Base-by-base conservation (phyloP, 495 filamentous ascomycete genomes). In the Tetracladium marchalianum region DNA sequence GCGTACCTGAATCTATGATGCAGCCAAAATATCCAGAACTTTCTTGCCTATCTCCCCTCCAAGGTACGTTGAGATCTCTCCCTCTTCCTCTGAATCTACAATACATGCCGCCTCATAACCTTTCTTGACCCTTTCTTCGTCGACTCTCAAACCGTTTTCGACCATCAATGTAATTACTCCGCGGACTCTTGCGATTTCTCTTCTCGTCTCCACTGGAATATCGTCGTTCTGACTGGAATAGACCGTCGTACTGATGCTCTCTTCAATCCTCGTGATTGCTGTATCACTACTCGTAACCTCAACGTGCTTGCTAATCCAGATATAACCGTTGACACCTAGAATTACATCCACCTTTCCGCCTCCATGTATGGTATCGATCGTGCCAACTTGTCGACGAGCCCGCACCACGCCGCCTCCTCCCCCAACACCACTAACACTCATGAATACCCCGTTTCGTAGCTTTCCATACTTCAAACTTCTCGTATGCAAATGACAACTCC, bases 141-240 rank as follows among this genome's bases (percentile, higher is more conserved):
- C 93, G 31, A 98, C 89, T 22, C 81, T 73, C 17, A 88, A 65
- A 2, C 87, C 83, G n/a, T 78, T 71, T 61, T 88, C 83, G 11
- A 92, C 82, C 49, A 98, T 63, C 8, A 85, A 81, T 41, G 72
- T 80, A 31, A 98, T 81, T 41, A 88, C 84, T 13, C 87, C 82
- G 4, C 80, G 67, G 31, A 96, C 62, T 39, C 92, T 74, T 22
- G 85, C 78, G 62, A 98, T 96, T 69, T 97, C 93, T 47, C 82
- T 74, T 62, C 90, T 77, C 31, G 89, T 92, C 38, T 76, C 80
- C 0, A 73, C 61, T 3, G 71, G 59, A 50, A 98, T 87, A 45
- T 76, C 72, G 52, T 95, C 90, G 52, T 97, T 97, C 67, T 94
- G 85, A 53, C 82, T 89, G 46, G 84, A 88, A 62, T 97, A 98